Evolutionary conservation across 1,284 basidiomycete species (phyloP).

Genomic region (Cutaneotrichosporon spelunceum): DNA sequence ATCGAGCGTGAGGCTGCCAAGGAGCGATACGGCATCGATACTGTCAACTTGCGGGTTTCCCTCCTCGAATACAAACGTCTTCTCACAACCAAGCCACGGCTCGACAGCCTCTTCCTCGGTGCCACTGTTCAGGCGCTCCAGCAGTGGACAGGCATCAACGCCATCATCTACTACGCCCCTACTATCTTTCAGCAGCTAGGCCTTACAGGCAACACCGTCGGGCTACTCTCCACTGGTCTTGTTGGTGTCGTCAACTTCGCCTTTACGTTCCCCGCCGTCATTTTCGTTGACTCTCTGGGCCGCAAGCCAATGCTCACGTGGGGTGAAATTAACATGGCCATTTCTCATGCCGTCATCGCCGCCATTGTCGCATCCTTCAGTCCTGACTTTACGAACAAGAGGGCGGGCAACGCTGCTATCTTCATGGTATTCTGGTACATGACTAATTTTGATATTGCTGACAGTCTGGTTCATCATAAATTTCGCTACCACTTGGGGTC

Average conservation of each 20-base stretch:
- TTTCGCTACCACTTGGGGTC: slow-evolving; percentile 50
- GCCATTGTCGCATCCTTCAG: slow-evolving; percentile 36
- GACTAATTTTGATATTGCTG: slow-evolving; percentile 44
- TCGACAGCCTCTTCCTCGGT: slow-evolving; percentile 47
- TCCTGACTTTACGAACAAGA: slow-evolving; percentile 16
- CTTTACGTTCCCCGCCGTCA: slow-evolving; percentile 48
- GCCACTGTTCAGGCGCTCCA: slow-evolving; percentile 47
- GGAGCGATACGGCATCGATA: slow-evolving; percentile 47
- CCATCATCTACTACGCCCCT: slow-evolving; percentile 22
- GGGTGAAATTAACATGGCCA: slow-evolving; percentile 47
- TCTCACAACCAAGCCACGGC: slow-evolving; percentile 42
- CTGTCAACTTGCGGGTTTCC: slow-evolving; percentile 38
- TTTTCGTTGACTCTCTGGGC: slow-evolving; percentile 49
- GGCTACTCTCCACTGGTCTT: slow-evolving; percentile 72
- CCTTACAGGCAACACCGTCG: slow-evolving; percentile 54
- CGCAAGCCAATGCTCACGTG: slow-evolving; percentile 45
- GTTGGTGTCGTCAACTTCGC: slow-evolving; percentile 65
- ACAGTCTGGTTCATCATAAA: slow-evolving; percentile 45
- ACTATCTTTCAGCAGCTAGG: slow-evolving; percentile 25
- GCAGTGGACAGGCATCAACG: slow-evolving; percentile 50
- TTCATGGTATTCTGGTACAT: slow-evolving; percentile 43
- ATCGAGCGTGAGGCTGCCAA: slow-evolving; percentile 63
- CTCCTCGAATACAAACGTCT: slow-evolving; percentile 47
- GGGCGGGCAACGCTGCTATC: slow-evolving; percentile 23
- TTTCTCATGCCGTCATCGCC: slow-evolving; percentile 46